Conservation (phyloP, 2,329 filamentous ascomycete genomes). For the Coniochaeta prunicola region DNA sequence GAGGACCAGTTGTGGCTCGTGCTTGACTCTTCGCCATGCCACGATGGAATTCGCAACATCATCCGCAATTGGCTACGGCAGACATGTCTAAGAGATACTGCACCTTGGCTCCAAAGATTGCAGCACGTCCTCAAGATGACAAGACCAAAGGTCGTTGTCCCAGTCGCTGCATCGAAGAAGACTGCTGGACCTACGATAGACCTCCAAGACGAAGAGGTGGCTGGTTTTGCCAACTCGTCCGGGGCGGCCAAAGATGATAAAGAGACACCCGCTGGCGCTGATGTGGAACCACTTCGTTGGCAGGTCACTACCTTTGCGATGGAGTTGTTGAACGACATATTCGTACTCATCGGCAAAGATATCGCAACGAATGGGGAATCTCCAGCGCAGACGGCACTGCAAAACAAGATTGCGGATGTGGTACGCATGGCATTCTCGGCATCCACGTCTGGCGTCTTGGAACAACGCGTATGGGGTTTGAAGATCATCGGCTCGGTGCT, state of each 20-base stretch:
- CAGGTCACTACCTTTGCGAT: conserved; percentile 93
- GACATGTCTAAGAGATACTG: conserved; percentile 72
- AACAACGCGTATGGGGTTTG: conserved; percentile 82
- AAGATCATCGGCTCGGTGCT: conserved; percentile 91
- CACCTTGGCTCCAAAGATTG: conserved; percentile 80
- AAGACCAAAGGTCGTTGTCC: conserved; percentile 55
- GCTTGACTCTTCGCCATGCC: conserved; percentile 68
- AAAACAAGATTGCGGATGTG: conserved; percentile 81
- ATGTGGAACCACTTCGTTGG: conserved; percentile 89
- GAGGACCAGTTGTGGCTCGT: conserved; percentile 91
- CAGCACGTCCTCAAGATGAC: conserved; percentile 88
- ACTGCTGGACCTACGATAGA: conserved; percentile 58
- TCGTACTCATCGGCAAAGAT: conserved; percentile 71
- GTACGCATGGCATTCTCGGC: conserved; percentile 96
- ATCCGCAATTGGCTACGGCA: conserved; percentile 91
- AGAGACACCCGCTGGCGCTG: conserved; percentile 40
- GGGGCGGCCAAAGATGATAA: conserved; percentile 54
- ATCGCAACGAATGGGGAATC: conserved; percentile 73
- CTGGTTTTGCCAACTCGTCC: conserved; percentile 78
- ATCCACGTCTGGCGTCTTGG: conserved; percentile 86
- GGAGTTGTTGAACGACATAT: conserved; percentile 77
- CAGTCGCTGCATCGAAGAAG: conserved; percentile 33
- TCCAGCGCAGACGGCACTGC: conserved; percentile 67
- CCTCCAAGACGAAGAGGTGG: conserved; percentile 90
- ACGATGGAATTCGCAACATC: conserved; percentile 77